A percentile compares a stretch with the other conserved stretches of the same genome.
These are phyloP conservation scores for Skeletonema menzelii DNA, from an alignment of 108 stramenopile genomes.

Conservation along the genomic window DNA sequence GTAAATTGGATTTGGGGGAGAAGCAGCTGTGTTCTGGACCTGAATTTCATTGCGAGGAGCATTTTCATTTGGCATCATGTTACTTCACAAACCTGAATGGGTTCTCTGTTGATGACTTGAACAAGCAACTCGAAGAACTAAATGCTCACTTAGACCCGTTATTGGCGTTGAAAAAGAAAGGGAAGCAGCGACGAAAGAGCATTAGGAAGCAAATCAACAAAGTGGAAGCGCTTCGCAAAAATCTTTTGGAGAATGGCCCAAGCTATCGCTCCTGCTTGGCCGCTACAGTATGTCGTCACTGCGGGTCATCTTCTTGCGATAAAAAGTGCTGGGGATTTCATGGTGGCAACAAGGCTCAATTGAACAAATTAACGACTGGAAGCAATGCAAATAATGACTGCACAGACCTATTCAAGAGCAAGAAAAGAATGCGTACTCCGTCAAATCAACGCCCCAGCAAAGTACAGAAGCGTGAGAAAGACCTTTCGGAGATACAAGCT, in stretches of 20 bases:
- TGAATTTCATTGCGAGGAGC: conserved; percentile 77
- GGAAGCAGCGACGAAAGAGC: conserved; percentile 72
- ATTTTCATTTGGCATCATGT: conserved; percentile 62
- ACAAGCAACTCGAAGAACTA: conserved; percentile 50
- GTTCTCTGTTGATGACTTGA: conserved; percentile 51
- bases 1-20: conserved; percentile 20
- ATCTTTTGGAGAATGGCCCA: conserved; percentile 1
- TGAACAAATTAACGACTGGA: conserved; percentile 26
- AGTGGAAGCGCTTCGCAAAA: conserved; percentile 34
- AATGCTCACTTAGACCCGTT: conserved; percentile 27
- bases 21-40: conserved; percentile 15
- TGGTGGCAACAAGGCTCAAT: conserved; percentile 63
- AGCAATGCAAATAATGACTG: conserved; percentile 4
- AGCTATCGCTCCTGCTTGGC: not conserved
- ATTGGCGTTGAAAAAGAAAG: conserved; percentile 67
- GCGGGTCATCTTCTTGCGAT: conserved; percentile 59
- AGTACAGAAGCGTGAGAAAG: conserved; percentile 44
- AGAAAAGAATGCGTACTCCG: conserved; percentile 20
- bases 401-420: conserved; percentile 4
- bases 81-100: conserved; percentile 67
- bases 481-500: conserved; percentile 44
- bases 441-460: conserved; percentile 49
- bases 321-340: conserved; percentile 86
- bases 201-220: conserved; percentile 68
- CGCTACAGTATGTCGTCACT: conserved; percentile 61